These are phyloP conservation scores for Saitozyma podzolica DNA, from an alignment of 768 basidiomycete species.

Conservation along the genomic window DNA sequence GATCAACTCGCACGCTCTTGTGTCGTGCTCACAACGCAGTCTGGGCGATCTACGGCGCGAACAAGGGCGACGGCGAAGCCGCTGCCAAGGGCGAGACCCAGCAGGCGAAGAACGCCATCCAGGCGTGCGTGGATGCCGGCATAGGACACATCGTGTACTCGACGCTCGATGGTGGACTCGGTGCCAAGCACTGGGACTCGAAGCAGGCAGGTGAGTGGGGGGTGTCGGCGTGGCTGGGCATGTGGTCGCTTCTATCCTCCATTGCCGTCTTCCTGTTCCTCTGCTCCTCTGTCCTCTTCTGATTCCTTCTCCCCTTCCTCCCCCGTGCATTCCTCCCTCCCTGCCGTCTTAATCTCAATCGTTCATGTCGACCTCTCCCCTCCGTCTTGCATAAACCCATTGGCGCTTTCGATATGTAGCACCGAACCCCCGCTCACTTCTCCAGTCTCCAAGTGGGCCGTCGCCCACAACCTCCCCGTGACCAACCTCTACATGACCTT, in stretches of 20 bases:
- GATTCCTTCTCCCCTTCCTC: neutral
- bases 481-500: conserved; percentile 16
- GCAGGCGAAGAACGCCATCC: neutral
- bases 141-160: conserved; percentile 13
- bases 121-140: conserved; percentile 4
- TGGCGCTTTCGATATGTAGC: too few species aligned
- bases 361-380: neutral
- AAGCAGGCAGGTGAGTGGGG: conserved; percentile 19
- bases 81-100: conserved; percentile 2
- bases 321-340: too few species aligned
- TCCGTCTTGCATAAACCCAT: neutral
- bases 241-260: too few species aligned
- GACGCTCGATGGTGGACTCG: conserved; percentile 12
- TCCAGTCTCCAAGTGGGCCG: conserved; percentile 5
- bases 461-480: conserved; percentile 1
- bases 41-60: neutral
- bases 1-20: neutral
- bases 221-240: too few species aligned
- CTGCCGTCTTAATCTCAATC: neutral
- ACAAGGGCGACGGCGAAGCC: neutral
- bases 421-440: neutral
- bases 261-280: too few species aligned
- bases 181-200: conserved; percentile 12
- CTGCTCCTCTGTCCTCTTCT: neutral
- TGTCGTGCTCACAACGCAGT: conserved; percentile 1